Conservation (phyloP, 768 basidiomycete species). For the Leccinum obscurum region DNA sequence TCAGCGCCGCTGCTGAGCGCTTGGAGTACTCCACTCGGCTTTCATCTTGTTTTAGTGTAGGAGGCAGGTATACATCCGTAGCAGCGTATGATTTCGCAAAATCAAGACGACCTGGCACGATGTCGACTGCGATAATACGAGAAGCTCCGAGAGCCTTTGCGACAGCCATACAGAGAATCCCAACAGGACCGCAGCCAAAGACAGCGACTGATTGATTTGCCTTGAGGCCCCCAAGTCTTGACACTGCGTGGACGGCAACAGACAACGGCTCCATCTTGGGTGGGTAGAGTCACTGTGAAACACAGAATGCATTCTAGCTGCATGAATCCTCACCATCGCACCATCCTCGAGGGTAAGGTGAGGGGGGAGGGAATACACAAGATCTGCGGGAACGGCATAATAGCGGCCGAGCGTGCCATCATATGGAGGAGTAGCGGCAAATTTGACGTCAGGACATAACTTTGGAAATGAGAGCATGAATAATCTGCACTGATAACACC, state of each 20-base stretch:
- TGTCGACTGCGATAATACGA: slow-evolving; percentile 83
- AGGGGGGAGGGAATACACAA: slow-evolving; percentile 82
- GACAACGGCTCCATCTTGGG: slow-evolving; percentile 89
- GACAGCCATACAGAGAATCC: slow-evolving; percentile 93
- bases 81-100: slow-evolving; percentile 88
- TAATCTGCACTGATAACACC: background rate
- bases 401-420: slow-evolving; percentile 88
- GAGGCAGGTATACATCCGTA: slow-evolving; percentile 71
- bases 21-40: slow-evolving; percentile 66
- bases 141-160: slow-evolving; percentile 90
- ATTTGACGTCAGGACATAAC: slow-evolving; percentile 85
- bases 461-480: slow-evolving; percentile 27
- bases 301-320: background rate
- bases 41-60: slow-evolving; percentile 61
- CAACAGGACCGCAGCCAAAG: slow-evolving; percentile 88
- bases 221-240: slow-evolving; percentile 69
- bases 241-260: slow-evolving; percentile 87
- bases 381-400: slow-evolving; percentile 83
- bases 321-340: slow-evolving; percentile 66
- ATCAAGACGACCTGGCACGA: slow-evolving; percentile 70
- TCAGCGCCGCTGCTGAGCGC: slow-evolving; percentile 69
- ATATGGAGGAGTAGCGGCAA: slow-evolving; percentile 92
- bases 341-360: slow-evolving; percentile 89
- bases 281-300: slow-evolving; percentile 1
- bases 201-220: slow-evolving; percentile 76